These are phyloP conservation scores for Patellifolia procumbens DNA, from an alignment of 179 eudicot genomes.

Conservation along the genomic window DNA sequence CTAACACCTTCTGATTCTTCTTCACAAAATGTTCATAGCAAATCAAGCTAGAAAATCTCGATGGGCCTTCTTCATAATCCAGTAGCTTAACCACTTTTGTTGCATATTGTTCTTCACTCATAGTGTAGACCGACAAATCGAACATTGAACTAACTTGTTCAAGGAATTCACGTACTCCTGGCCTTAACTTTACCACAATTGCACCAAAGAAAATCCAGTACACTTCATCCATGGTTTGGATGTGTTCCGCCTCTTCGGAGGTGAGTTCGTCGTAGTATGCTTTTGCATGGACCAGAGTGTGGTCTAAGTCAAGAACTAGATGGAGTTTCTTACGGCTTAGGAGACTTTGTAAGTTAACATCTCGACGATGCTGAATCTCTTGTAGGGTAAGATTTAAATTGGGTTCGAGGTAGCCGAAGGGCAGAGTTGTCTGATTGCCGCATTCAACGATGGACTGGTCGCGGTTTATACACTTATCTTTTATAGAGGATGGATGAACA, in stretches of 20 bases:
- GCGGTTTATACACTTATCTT: too few species aligned
- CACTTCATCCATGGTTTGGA: neutral
- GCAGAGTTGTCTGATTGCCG: neutral
- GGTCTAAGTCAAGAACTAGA: conserved; percentile 13
- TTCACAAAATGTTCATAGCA: neutral
- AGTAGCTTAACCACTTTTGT: neutral
- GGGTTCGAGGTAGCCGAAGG: neutral
- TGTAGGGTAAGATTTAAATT: neutral
- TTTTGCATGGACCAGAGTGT: neutral
- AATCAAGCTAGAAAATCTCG: neutral
- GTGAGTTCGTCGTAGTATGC: neutral
- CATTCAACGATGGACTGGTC: neutral
- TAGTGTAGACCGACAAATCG: conserved; percentile 14
- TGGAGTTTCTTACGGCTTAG: conserved; percentile 11
- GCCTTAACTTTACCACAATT: neutral
- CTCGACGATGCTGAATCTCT: neutral
- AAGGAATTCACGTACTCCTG: conserved; percentile 4
- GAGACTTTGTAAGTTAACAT: neutral
- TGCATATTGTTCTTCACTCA: neutral
- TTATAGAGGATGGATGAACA: too few species aligned
- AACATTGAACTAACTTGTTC: neutral
- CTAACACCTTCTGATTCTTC: neutral
- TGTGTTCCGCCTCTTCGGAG: neutral
- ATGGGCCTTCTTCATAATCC: neutral
- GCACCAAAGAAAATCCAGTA: neutral